Evolutionary conservation across 1,284 basidiomycete species (phyloP).

Genomic region (Filobasidium uniguttulatum): DNA sequence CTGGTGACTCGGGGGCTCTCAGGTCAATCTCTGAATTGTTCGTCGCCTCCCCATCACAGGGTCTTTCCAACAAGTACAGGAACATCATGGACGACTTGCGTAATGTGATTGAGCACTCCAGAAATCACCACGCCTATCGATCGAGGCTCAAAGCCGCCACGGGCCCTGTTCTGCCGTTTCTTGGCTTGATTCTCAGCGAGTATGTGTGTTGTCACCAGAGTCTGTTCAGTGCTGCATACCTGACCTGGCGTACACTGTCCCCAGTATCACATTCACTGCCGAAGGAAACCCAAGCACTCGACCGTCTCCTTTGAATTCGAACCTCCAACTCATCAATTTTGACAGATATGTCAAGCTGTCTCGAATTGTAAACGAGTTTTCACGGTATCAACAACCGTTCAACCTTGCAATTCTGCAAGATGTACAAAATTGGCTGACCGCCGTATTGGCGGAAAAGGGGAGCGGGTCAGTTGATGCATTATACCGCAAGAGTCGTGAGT

Average conservation of each 20-base stretch:
- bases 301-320: slow-evolving; percentile 58
- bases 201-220: too few relatives aligned
- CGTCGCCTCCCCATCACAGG: slow-evolving; percentile 48
- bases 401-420: slow-evolving; percentile 33
- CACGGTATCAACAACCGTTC: slow-evolving; percentile 61
- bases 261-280: slow-evolving; percentile 72
- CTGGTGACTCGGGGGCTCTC: slow-evolving; percentile 3
- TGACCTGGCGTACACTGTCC: not conserved
- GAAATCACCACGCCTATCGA: slow-evolving; percentile 55
- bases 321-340: slow-evolving; percentile 80
- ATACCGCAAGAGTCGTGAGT: slow-evolving; percentile 35
- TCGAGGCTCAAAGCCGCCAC: slow-evolving; percentile 62
- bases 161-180: slow-evolving; percentile 80
- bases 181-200: slow-evolving; percentile 46
- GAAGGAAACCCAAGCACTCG: slow-evolving; percentile 84
- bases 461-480: slow-evolving; percentile 33
- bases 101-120: slow-evolving; percentile 74
- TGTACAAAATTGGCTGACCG: slow-evolving; percentile 29
- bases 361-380: slow-evolving; percentile 79
- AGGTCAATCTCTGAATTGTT: slow-evolving; percentile 17
- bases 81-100: slow-evolving; percentile 65
- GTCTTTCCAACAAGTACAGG: slow-evolving; percentile 71
- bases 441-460: slow-evolving; percentile 33
- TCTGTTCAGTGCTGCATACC: not conserved
- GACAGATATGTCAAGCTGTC: slow-evolving; percentile 88